Evolutionary conservation across 495 filamentous ascomycete species (phyloP).

Genomic region (Penicillium ochrochloron): DNA sequence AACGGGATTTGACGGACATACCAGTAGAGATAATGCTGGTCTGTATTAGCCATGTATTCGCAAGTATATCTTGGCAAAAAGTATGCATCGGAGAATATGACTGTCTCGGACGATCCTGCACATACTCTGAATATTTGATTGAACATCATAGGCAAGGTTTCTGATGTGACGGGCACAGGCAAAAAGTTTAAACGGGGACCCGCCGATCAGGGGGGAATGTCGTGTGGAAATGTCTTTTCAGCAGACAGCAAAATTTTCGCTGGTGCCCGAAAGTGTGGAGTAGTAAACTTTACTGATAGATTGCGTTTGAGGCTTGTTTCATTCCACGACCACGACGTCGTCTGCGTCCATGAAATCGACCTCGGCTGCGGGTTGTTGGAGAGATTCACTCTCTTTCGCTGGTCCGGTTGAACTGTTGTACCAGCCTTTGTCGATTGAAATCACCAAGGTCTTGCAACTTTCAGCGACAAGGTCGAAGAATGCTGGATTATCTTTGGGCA

Average conservation of each 20-base stretch:
- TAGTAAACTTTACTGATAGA: neutral
- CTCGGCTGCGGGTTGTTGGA: slow-evolving; percentile 21
- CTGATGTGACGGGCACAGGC: slow-evolving; percentile 2
- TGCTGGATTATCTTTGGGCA: slow-evolving; percentile 76
- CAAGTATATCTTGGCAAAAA: slow-evolving; percentile 11
- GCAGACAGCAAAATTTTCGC: neutral
- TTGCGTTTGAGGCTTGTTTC: slow-evolving; percentile 14
- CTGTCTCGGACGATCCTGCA: neutral
- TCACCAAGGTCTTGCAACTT: slow-evolving; percentile 64
- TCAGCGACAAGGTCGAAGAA: slow-evolving; percentile 70
- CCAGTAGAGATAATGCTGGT: neutral
- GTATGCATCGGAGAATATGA: slow-evolving; percentile 7
- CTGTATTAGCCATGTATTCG: slow-evolving; percentile 5
- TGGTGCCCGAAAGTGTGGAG: neutral
- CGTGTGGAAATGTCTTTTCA: slow-evolving; percentile 10
- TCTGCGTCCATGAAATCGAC: slow-evolving; percentile 42
- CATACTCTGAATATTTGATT: neutral
- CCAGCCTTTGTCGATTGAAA: slow-evolving; percentile 51
- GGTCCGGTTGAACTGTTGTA: slow-evolving; percentile 41
- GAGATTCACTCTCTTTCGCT: slow-evolving; percentile 23
- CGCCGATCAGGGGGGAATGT: slow-evolving; percentile 20
- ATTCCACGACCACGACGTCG: slow-evolving; percentile 47
- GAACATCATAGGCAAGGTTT: slow-evolving; percentile 16
- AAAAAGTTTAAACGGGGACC: slow-evolving; percentile 7
- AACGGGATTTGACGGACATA: neutral